Evolutionary conservation across 176 grass and related monocot species (phyloP), one percentile per base, ranked within the genome.

Genomic region (Lolium multiflorum): DNA sequence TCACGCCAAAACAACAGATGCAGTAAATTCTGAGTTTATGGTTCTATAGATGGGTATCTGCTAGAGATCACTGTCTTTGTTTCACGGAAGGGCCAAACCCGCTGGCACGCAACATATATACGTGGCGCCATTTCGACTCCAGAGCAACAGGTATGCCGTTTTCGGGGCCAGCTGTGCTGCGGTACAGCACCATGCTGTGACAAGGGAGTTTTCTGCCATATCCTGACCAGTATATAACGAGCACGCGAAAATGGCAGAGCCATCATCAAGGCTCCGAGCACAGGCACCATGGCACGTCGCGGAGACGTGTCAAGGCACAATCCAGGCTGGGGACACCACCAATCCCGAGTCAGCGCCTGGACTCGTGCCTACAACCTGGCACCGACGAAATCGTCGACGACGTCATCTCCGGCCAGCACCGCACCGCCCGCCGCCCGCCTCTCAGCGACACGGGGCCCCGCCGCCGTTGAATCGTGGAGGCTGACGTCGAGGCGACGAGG

Each of bases 151-250:
- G 64, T 38, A 79, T 11, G 17, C 48, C 74, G 17, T 71, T 74
- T 61, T 84, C 81, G 67, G 79, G 3, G 26, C 81, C 89, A 84
- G 76, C 67, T 84, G 85, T 80, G 18, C 0, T 75, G 77, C 88
- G 78, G 74, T 21, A 51, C 52, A 16, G 31, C 18, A 39, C 31
- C 66, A 31, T 70, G 1, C 50, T 3, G 35, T 3, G 35, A 13
- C n/a, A 12, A 11, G 16, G 17, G 82, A 51, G 61, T 70, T 22
- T 14, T 63, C 51, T 24, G 14, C 15, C 63, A 22, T 60, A 38
- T 58, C 64, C 13, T 4, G 31, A 24, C 25, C 22, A 50, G 24
- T n/a, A 28, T 44, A 35, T 35, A 35, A 35, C 31, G 31, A 35
- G 31, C 31, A 35, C 31, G 31, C 31, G 31, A 35, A 35, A 35